These are phyloP conservation scores for Stentor roeselii DNA, from an alignment of 73 alveolate genomes.

Conservation along the genomic window DNA sequence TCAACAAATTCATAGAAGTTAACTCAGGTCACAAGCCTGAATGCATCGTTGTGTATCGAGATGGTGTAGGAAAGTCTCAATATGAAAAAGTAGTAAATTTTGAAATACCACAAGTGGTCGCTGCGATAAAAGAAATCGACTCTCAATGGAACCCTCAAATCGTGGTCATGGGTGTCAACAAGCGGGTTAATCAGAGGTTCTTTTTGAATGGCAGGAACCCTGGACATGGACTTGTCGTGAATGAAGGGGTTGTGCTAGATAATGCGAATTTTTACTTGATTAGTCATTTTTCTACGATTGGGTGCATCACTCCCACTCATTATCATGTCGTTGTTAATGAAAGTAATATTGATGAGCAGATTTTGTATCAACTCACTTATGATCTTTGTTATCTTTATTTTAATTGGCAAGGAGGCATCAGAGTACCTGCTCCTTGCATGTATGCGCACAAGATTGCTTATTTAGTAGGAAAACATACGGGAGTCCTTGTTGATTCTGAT, in stretches of 20 bases:
- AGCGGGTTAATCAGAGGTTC: slow-evolving; percentile 77
- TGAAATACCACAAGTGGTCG: slow-evolving; percentile 53
- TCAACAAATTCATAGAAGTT: slow-evolving; percentile 16
- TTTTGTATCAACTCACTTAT: slow-evolving; percentile 73
- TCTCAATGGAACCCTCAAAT: slow-evolving; percentile 55
- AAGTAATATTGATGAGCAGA: slow-evolving; percentile 22
- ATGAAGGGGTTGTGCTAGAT: slow-evolving; percentile 51
- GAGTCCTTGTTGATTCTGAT: neutral
- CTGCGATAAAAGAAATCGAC: slow-evolving; percentile 12
- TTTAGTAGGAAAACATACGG: slow-evolving; percentile 18
- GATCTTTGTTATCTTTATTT: slow-evolving; percentile 80
- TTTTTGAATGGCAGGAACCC: slow-evolving; percentile 66
- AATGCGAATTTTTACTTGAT: slow-evolving; percentile 74
- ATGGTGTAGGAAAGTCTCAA: slow-evolving; percentile 25
- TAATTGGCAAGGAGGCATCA: slow-evolving; percentile 85
- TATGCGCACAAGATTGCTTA: slow-evolving; percentile 79
- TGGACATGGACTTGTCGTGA: slow-evolving; percentile 64
- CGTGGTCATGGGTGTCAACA: slow-evolving; percentile 74
- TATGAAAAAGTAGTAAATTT: slow-evolving; percentile 45
- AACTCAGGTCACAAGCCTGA: neutral
- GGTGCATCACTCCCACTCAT: slow-evolving; percentile 84
- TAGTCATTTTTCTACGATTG: slow-evolving; percentile 76
- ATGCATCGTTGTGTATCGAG: slow-evolving; percentile 23
- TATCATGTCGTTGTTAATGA: slow-evolving; percentile 64
- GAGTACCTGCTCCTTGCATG: slow-evolving; percentile 91